phyloP scores from a whole-genome alignment of 1,284 basidiomycete species.

The Rhodotorula glutinis region DNA sequence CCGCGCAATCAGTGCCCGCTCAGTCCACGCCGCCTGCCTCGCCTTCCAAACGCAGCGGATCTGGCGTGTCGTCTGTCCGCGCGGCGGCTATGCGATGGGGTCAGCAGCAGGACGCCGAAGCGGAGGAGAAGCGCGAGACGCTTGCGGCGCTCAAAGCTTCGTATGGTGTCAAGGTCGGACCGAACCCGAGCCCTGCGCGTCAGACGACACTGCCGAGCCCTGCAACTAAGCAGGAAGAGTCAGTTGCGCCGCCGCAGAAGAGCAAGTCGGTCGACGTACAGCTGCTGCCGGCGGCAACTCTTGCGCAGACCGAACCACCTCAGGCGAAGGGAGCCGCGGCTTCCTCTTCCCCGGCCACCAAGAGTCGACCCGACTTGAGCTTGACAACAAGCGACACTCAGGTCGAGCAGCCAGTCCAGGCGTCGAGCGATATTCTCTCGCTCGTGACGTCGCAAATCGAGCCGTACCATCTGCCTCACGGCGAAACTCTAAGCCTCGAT shows the following conservation, averaged over 20 bases:
- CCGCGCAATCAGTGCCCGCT: no score
- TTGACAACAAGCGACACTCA: neutral
- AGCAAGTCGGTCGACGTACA: neutral
- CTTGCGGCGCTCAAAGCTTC: constrained; percentile 26
- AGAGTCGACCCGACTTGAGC: neutral
- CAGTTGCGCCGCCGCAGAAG: constrained; percentile 1
- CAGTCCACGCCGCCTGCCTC: constrained; percentile 5
- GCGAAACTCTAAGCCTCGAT: constrained; percentile 18
- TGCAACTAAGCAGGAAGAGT: neutral
- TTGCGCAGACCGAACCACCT: no score
- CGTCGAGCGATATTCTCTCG: neutral
- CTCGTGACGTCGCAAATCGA: neutral
- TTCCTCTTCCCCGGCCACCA: neutral
- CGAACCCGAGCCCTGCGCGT: neutral
- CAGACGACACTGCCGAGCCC: neutral
- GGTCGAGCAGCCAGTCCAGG: neutral
- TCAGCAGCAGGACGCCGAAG: neutral
- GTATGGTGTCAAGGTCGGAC: constrained; percentile 27
- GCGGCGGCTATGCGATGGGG: constrained; percentile 20
- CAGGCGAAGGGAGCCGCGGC: no score
- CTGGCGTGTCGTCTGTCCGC: constrained; percentile 4
- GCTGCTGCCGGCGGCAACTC: neutral
- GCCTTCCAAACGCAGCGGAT: neutral
- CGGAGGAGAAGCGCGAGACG: constrained; percentile 12
- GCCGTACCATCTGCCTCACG: constrained; percentile 1